phyloP scores from a whole-genome alignment of 495 filamentous ascomycete species.

The Neurospora sp. region DNA sequence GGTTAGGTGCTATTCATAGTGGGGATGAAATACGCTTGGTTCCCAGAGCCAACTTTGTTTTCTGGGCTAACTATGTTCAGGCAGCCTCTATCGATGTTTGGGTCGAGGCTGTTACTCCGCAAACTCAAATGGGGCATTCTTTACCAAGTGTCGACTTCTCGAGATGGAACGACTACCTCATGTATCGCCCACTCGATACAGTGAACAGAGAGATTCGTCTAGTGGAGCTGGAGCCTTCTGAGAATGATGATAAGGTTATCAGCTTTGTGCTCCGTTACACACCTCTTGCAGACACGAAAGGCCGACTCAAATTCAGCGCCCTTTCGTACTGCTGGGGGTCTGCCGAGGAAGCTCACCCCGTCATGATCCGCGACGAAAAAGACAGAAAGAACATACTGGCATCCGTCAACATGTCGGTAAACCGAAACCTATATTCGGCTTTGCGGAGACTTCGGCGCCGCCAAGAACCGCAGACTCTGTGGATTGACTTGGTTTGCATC shows the following conservation, averaged over 20 bases:
- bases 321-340: slow-evolving; percentile 6
- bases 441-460: not conserved
- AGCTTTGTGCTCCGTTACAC: not conserved
- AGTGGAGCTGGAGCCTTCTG: not conserved
- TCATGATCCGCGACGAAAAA: not conserved
- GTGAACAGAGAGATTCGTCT: not conserved
- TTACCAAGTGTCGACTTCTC: not conserved
- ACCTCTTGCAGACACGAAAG: not conserved
- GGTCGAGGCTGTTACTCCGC: not conserved
- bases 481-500: slow-evolving; percentile 1
- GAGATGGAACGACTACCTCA: not conserved
- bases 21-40: not conserved
- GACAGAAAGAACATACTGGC: not conserved
- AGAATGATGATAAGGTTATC: not conserved
- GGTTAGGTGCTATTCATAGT: not conserved
- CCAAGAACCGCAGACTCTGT: not conserved
- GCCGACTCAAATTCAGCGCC: not conserved
- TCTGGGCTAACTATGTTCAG: not conserved
- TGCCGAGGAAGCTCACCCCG: not conserved
- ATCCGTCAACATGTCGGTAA: not conserved
- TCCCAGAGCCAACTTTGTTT: not conserved
- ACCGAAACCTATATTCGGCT: not conserved
- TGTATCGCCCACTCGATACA: not conserved
- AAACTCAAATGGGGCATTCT: not conserved
- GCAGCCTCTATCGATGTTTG: not conserved